Base-by-base conservation (phyloP, 176 grass and related monocot species). In the Calamus simplicifolius region DNA sequence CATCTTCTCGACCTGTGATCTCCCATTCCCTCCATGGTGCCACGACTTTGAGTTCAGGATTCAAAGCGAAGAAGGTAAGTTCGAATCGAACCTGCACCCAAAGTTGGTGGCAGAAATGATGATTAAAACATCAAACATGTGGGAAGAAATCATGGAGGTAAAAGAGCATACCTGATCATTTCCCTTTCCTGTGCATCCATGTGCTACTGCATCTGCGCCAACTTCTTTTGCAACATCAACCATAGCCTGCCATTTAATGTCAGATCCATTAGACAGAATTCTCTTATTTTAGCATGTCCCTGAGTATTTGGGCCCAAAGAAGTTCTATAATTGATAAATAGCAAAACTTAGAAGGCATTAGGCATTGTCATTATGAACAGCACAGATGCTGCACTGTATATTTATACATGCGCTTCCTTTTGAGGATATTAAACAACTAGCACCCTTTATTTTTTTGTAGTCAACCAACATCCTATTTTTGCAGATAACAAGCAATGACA, bases 21-120 rank as follows among this genome's bases (percentile, higher is more conserved):
- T 98, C 87, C 87, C 93, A 98, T 28, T 98, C 93, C 63, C 93
- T 84, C 93, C 93, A 98, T 60, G 93, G 93, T 75, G 84, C 93
- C 73, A 98, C 87, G 31, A 98, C 87, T 85, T 85, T 69, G 58
- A 98, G 93, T 64, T 92, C 81, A 23, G 87, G 93, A 72, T 98
- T 92, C 72, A 98, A 76, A 54, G 93, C 87, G 71, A 80, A 92
- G 56, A 98, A 98, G n/a, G 87, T 85, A 59, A 98, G 84, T 62
- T 98, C 93, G 73, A 98, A 98, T 6, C 93, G 87, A 68, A 98
- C 93, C 93, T 98, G 70, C 65, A 76, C 19, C 17, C 65, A 77
- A 78, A n/a, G 26, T 38, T 66, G 56, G 21, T 38, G 69, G 29
- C 16, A 75, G 29, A 66, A 21, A 66, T 62, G 54, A 48, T 57